Evolutionary conservation across 1,139 yeast genomes (phyloP).

Genomic region (Hansenula sp.): DNA sequence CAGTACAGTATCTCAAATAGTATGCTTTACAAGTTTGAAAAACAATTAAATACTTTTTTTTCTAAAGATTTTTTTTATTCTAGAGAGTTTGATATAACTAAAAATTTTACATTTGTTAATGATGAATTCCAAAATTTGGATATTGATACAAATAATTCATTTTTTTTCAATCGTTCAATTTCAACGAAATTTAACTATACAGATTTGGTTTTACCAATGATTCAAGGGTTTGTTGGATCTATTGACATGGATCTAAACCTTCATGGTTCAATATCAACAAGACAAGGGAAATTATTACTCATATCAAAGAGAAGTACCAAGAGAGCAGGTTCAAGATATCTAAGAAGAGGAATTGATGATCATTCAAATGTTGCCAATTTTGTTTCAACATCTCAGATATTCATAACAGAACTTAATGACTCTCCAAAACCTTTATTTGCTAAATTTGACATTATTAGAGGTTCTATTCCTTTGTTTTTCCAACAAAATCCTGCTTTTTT

Average conservation of each 20-base stretch:
- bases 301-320: conserved; percentile 33
- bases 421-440: conserved; percentile 9
- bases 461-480: conserved; percentile 51
- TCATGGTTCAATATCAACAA: conserved; percentile 4
- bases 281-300: conserved; percentile 19
- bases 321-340: conserved; percentile 42
- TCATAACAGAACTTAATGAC: conserved; percentile 13
- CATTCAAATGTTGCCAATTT: conserved; percentile 42
- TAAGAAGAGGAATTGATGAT: conserved; percentile 40
- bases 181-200: conserved; percentile 19
- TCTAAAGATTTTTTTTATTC: conserved; percentile 21
- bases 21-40: conserved; percentile 19
- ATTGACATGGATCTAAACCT: conserved; percentile 11
- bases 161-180: conserved; percentile 28
- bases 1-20: conserved; percentile 8
- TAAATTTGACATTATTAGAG: conserved; percentile 29
- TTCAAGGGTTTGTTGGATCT: conserved; percentile 33
- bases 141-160: conserved; percentile 16
- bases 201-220: conserved; percentile 23
- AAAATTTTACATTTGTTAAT: conserved; percentile 9
- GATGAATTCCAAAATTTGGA: conserved; percentile 1
- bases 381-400: conserved; percentile 38
- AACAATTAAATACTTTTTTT: conserved; percentile 13
- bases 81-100: conserved; percentile 16
- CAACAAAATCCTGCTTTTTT: conserved; percentile 45